Evolutionary conservation across 2,329 filamentous ascomycete species (phyloP), one percentile per base, ranked within the genome.

Genomic region (Phyllosticta ampelicida): DNA sequence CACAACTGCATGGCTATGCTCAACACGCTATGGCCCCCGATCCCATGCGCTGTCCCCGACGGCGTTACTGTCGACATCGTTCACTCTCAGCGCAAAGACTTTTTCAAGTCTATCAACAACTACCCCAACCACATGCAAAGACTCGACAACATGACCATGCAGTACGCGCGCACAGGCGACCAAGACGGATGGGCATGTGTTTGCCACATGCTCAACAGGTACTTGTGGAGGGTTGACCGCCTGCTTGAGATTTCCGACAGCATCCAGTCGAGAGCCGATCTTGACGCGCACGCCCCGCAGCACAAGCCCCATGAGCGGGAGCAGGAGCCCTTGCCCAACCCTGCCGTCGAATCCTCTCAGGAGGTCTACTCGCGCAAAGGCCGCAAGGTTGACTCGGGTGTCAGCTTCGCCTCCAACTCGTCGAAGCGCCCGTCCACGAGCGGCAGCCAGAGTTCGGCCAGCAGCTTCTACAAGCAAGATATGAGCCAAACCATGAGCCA

Each of bases 1-100:
- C 76, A 79, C 64, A 86, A 85, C 67, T 85, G 83, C 66, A 76
- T 85, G 62, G 84, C 82, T 56, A 83, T 86, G 78, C 78, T 86
- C 54, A 86, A 86, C 70, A 86, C 83, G 9, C 74, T 86, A 28
- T 82, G 85, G 62, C 84, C 84, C 8, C 82, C 84, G 1, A 74
- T 79, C 49, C 73, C 75, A 50, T 68, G 70, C 11, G 36, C 53
- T n/a, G 26, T 55, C 18, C 68, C 71, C 16, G 73, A 74, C 18
- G 63, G 60, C 19, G 76, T 80, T 55, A 81, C 77, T 9, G 68
- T 73, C 3, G 68, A 76, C 23, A 74, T 79, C 6, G 72, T 86
- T 57, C 76, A 77, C 59, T 71, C 74, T 11, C 82, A 86, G 64
- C 80, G 84, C n/a, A 76, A 80, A 29, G 75, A 74, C 6, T 85